Evolutionary conservation across 75 land plant species (phyloP), one percentile per base, ranked within the genome.

Genomic region (Pseudotsuga menziesii): DNA sequence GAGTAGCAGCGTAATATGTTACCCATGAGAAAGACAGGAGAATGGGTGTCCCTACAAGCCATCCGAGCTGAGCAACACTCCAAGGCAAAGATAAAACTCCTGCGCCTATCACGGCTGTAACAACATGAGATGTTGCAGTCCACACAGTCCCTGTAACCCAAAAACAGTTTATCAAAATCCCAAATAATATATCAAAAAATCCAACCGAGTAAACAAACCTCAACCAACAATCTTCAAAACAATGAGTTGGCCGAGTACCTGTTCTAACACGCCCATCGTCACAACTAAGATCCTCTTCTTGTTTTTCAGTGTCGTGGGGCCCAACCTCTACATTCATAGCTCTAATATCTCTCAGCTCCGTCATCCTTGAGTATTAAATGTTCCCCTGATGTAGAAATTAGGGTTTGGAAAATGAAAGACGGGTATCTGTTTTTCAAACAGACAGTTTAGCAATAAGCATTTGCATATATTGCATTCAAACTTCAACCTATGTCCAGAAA

Each of bases 91-190:
- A 88, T 41, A 91, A 69, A 19, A 85, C 92, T 23, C 90, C 92
- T 39, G 94, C 75, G 4, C 91, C 91, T 39, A 91, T 89, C 0
- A 91, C 93, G n/a, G 87, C 91, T 54, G 89, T 89, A 29, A 91
- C 85, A 19, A 89, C 88, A 70, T 91, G 88, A 23, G 89, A 80
- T 20, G 80, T 17, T 36, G 85, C 84, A 15, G 88, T 90, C 92
- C 88, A 80, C 23, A 83, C 57, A 32, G 59, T 81, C 41, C 88
- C 90, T 85, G 76, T 69, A 14, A 61, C 32, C 61, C 58, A 72
- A 76, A 20, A 39, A 32, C 17, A 2, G 12, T 36, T 36, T 16
- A 29, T 72, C 55, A 29, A 29, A 29, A 29, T 29, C 32, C 32
- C 32, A 29, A 29, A 29, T 29, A 29, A 29, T 0, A 29, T 29